Evolutionary conservation across 495 filamentous ascomycete genomes (phyloP).

Genomic region (Chaetomium fimeti): DNA sequence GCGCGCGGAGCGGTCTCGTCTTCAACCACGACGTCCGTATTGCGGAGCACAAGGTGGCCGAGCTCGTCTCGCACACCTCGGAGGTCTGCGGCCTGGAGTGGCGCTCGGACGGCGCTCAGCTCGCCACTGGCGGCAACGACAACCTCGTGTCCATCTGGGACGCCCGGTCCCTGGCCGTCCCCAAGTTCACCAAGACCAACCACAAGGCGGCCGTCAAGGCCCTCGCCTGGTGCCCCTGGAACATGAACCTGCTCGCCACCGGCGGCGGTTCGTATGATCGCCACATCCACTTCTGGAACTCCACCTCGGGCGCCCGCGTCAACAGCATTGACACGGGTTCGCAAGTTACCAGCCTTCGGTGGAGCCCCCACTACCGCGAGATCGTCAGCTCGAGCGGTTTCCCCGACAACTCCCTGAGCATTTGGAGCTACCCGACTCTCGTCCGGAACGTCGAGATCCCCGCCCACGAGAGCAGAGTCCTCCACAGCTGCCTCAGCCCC

Average conservation of each 20-base stretch:
- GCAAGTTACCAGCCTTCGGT: constrained; percentile 91
- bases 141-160: constrained; percentile 99
- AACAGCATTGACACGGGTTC: constrained; percentile 99
- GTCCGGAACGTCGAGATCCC: constrained; percentile 98
- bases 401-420: constrained; percentile 96
- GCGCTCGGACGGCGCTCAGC: constrained; percentile 91
- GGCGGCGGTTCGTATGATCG: constrained; percentile 95
- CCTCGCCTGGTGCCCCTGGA: constrained; percentile 98
- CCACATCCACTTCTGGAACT: constrained; percentile 99
- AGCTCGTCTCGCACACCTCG: constrained; percentile 92
- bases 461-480: constrained; percentile 94
- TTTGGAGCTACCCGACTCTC: constrained; percentile 97
- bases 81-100: constrained; percentile 98
- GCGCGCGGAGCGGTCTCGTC: constrained; percentile 89
- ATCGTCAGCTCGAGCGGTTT: constrained; percentile 96
- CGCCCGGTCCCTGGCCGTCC: constrained; percentile 82
- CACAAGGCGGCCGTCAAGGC: constrained; percentile 98
- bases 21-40: constrained; percentile 99
- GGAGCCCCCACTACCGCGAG: constrained; percentile 95
- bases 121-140: constrained; percentile 96
- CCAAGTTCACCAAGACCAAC: constrained; percentile 99
- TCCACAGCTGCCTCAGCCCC: constrained; percentile 91
- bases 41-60: constrained; percentile 94
- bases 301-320: constrained; percentile 90
- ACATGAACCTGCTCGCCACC: constrained; percentile 91